These are phyloP conservation scores for Fusarium palustre DNA, from an alignment of 2,329 filamentous ascomycete species.

Conservation along the genomic window DNA sequence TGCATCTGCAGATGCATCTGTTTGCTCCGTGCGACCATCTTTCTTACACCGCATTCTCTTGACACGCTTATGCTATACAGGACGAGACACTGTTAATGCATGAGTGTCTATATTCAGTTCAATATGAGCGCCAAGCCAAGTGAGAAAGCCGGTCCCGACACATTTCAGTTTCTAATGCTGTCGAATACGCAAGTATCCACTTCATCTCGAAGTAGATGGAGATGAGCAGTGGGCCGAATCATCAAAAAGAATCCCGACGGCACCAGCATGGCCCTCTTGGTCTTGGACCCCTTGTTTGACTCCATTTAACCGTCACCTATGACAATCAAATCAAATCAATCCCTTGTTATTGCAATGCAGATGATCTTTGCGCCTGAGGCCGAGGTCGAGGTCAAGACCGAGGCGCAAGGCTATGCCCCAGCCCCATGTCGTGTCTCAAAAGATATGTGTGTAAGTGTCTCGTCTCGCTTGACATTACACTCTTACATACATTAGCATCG, in stretches of 20 bases:
- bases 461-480: slow-evolving; percentile 14
- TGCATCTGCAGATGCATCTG: slow-evolving; percentile 24
- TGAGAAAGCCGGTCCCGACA: neutral
- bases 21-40: slow-evolving; percentile 30
- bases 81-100: slow-evolving; percentile 24
- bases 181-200: slow-evolving; percentile 20
- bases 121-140: slow-evolving; percentile 2
- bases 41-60: slow-evolving; percentile 41
- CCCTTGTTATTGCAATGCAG: neutral
- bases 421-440: neutral
- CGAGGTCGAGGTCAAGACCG: slow-evolving; percentile 23
- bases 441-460: slow-evolving; percentile 31
- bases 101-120: slow-evolving; percentile 4
- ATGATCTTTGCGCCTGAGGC: slow-evolving; percentile 26
- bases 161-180: slow-evolving; percentile 11
- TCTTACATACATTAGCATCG: slow-evolving; percentile 12
- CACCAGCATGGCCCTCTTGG: slow-evolving; percentile 28
- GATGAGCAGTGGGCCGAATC: slow-evolving; percentile 45
- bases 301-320: slow-evolving; percentile 43
- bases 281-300: slow-evolving; percentile 13
- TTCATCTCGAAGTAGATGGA: slow-evolving; percentile 38
- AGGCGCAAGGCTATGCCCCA: neutral
- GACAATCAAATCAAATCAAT: slow-evolving; percentile 36
- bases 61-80: slow-evolving; percentile 25
- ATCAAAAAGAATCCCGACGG: slow-evolving; percentile 34